A percentile compares a stretch with the other conserved stretches of the same genome.
phyloP scores from a whole-genome alignment of 208 protist genomes.

The Angomonas ambiguus region DNA sequence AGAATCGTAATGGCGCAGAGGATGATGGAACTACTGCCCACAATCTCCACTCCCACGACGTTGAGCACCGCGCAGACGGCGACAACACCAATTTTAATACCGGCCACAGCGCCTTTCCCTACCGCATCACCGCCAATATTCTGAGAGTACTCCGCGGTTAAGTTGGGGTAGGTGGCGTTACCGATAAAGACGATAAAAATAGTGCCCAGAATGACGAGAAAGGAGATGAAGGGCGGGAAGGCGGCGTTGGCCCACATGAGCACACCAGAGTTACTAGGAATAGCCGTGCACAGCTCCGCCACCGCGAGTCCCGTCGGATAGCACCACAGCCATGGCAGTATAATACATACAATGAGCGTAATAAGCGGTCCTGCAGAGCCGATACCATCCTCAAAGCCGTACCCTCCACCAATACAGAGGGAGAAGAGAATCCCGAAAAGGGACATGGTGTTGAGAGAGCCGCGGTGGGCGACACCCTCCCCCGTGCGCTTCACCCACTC shows the following conservation, averaged over 20 bases:
- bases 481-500: slow-evolving; percentile 69
- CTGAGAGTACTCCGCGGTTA: slow-evolving; percentile 65
- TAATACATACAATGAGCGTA: slow-evolving; percentile 65
- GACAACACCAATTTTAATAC: slow-evolving; percentile 67
- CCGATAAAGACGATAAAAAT: slow-evolving; percentile 82
- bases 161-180: slow-evolving; percentile 78
- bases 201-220: slow-evolving; percentile 66
- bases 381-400: slow-evolving; percentile 84
- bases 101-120: slow-evolving; percentile 23
- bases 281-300: slow-evolving; percentile 71
- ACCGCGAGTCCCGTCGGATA: slow-evolving; percentile 79
- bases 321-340: slow-evolving; percentile 77
- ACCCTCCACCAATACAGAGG: slow-evolving; percentile 75
- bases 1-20: slow-evolving; percentile 59
- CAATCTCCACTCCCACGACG: slow-evolving; percentile 67
- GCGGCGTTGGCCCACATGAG: slow-evolving; percentile 86
- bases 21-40: slow-evolving; percentile 53
- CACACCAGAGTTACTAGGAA: slow-evolving; percentile 83
- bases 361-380: slow-evolving; percentile 70
- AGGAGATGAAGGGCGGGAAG: slow-evolving; percentile 69
- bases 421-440: slow-evolving; percentile 78
- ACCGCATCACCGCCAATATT: slow-evolving; percentile 24
- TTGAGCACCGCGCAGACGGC: slow-evolving; percentile 66
- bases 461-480: slow-evolving; percentile 68
- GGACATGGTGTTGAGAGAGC: slow-evolving; percentile 51